Evolutionary conservation across 2,329 filamentous ascomycete genomes (phyloP), one percentile per base, ranked within the genome.

Genomic region (Calonectria pteridis): DNA sequence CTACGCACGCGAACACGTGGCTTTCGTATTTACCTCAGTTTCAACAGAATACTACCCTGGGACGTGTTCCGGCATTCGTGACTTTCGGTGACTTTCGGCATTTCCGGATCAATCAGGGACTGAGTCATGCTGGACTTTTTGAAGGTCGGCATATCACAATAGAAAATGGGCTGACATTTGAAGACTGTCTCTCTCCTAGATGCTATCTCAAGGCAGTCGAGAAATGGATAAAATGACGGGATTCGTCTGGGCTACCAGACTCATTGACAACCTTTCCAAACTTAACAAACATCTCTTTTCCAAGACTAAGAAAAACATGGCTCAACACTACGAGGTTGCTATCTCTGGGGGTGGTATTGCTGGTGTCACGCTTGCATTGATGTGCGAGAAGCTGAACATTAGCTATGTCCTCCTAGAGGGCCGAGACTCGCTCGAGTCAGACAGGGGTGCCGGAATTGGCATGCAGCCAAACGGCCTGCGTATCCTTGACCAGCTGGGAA

Each of bases 11-110:
- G 9, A 28, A 33, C 5, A 59, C 55, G 33, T 59, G 55, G 55
- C 23, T 59, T 59, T 59, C 33, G 55, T 59, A 59, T 59, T 59
- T 59, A 33, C 55, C 55, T 59, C 55, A 59, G 33, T 59, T 59
- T 59, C 55, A 59, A 20, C 40, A 20, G 53, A 26, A 16, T 18
- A 37, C 33, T 40, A 59, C 40, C 55, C 28, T 40, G 33, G 55
- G 55, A 40, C n/a, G 55, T 13, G n/a, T 59, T 59, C 55, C 55
- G 55, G 33, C 55, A 59, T 20, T 40, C 13, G 33, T 59, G 23
- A 37, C 55, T 23, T 59, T n/a, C n/a, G n/a, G n/a, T n/a, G n/a
- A n/a, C n/a, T n/a, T 59, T 59, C 55, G 55, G 55, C 55, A 59
- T 40, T 37, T 59, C 55, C 55, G 55, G 40, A 59, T 40, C 55